These are phyloP conservation scores for Apiosordaria backusii DNA, from an alignment of 495 filamentous ascomycete species.

Conservation along the genomic window DNA sequence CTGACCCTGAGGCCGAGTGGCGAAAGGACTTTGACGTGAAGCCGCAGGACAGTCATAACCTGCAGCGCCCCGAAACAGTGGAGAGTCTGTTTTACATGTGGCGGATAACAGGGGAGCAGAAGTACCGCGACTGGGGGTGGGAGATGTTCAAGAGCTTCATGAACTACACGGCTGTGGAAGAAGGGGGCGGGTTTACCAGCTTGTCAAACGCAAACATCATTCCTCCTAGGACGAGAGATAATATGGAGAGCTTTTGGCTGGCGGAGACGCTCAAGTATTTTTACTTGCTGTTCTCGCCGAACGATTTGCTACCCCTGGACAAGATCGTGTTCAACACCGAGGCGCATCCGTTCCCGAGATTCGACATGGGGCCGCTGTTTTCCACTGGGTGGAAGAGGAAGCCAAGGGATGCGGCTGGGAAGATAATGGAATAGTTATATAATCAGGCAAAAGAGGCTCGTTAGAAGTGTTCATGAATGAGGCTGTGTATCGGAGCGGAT, in stretches of 20 bases:
- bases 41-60: conserved; percentile 73
- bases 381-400: conserved; percentile 86
- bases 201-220: conserved; percentile 69
- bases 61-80: conserved; percentile 94
- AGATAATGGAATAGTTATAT: conserved; percentile 21
- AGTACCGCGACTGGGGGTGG: conserved; percentile 97
- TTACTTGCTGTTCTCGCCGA: conserved; percentile 86
- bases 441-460: background rate
- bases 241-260: conserved; percentile 96
- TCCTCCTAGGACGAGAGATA: conserved; percentile 64
- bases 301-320: conserved; percentile 78
- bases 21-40: conserved; percentile 75
- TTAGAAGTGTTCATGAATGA: background rate
- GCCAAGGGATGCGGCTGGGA: conserved; percentile 45
- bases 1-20: conserved; percentile 56
- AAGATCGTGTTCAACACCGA: conserved; percentile 93
- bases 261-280: conserved; percentile 98
- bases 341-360: conserved; percentile 85
- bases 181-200: conserved; percentile 77
- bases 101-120: conserved; percentile 88
- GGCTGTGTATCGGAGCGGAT: too few species aligned
- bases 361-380: conserved; percentile 72
- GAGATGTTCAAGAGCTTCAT: conserved; percentile 94
- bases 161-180: conserved; percentile 70
- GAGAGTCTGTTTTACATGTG: conserved; percentile 98